Percentiles rank a stretch among this genome's conserved stretches.
phyloP scores from a whole-genome alignment of 495 filamentous ascomycete species.

The Penicillium dipodomyicola region DNA sequence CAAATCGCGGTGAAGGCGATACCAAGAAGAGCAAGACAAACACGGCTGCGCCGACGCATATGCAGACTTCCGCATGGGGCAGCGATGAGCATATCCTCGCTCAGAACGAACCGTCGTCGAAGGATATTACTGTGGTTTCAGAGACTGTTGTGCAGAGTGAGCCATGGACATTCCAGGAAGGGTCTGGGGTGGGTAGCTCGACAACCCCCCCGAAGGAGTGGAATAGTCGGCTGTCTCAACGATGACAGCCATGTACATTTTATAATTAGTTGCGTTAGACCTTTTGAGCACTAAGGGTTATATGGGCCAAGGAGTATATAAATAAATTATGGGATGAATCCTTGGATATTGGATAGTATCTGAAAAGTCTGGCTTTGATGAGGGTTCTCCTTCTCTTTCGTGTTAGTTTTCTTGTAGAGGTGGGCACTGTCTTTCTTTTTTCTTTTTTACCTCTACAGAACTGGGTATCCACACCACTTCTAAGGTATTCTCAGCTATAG shows the following conservation, averaged over 20 bases:
- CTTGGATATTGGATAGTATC: not conserved
- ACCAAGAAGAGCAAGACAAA: conserved; percentile 19
- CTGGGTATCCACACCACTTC: too few relatives aligned
- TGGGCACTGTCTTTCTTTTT: too few relatives aligned
- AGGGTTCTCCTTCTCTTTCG: not conserved
- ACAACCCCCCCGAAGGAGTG: not conserved
- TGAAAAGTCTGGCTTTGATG: not conserved
- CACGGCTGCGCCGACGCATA: conserved; percentile 13
- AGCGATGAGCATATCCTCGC: conserved; percentile 34
- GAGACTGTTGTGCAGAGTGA: conserved; percentile 34
- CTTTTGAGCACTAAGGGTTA: not conserved
- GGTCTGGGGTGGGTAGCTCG: not conserved
- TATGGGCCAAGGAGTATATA: not conserved
- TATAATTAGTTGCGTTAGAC: not conserved
- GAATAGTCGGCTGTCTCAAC: not conserved
- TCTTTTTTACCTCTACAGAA: too few relatives aligned
- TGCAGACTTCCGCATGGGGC: conserved; percentile 26
- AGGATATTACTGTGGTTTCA: conserved; percentile 34
- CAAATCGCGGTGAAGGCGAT: conserved; percentile 10
- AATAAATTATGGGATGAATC: not conserved
- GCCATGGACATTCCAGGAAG: conserved; percentile 12
- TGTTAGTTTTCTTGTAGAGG: not conserved
- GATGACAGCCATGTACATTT: not conserved
- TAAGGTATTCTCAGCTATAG: too few relatives aligned
- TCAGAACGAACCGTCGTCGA: conserved; percentile 10